These are phyloP conservation scores for Plasmodium gonderi DNA, from an alignment of 169 alveolate genomes.

Conservation along the genomic window DNA sequence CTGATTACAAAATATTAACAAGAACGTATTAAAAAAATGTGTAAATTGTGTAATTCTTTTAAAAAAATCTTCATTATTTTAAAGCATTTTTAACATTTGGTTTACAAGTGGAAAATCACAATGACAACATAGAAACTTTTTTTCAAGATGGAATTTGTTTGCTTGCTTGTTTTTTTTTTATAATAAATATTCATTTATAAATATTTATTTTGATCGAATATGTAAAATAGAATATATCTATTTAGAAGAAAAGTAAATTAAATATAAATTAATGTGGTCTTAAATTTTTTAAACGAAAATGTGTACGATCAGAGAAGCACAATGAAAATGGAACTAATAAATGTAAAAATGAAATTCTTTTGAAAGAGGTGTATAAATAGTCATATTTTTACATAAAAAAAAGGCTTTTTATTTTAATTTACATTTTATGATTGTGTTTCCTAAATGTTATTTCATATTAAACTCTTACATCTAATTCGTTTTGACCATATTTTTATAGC, in stretches of 20 bases:
- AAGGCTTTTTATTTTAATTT: neutral
- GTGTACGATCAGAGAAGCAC: neutral
- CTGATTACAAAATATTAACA: too few relatives aligned
- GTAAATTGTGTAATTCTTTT: neutral
- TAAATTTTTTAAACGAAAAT: neutral
- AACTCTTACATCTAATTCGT: too few relatives aligned
- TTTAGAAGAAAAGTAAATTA: neutral
- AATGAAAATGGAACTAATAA: neutral
- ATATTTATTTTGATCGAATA: too few relatives aligned
- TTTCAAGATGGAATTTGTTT: neutral
- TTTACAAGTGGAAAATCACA: neutral
- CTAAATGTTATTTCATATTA: too few relatives aligned
- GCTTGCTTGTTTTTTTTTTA: neutral
- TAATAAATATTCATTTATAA: neutral
- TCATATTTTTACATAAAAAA: neutral
- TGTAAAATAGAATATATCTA: neutral
- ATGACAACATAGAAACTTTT: neutral
- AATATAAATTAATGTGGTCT: neutral
- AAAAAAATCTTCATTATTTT: neutral
- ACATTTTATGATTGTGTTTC: neutral
- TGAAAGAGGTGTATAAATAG: neutral
- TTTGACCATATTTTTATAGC: neutral
- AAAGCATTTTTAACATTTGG: neutral
- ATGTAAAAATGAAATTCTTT: neutral
- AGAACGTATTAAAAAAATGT: neutral